These are phyloP conservation scores for Botryosphaeria dothidea DNA, from an alignment of 2,329 filamentous ascomycete species.

Conservation along the genomic window DNA sequence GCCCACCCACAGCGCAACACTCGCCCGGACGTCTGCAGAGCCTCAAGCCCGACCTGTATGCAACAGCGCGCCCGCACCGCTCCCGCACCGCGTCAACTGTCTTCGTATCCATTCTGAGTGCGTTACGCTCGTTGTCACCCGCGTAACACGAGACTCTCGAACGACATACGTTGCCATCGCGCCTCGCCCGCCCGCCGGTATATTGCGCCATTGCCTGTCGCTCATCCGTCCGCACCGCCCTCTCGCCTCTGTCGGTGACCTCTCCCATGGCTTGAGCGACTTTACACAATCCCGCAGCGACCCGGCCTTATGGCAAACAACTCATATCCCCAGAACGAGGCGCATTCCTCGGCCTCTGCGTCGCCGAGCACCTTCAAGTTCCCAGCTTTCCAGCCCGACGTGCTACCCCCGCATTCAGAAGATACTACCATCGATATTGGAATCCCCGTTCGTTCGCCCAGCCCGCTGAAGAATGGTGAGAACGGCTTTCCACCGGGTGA, in stretches of 20 bases:
- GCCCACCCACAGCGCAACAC: conserved; percentile 8
- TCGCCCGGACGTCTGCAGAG: conserved; percentile 8
- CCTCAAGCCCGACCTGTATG: conserved; percentile 4
- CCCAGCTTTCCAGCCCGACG: conserved; percentile 46
- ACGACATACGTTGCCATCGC: conserved; percentile 19
- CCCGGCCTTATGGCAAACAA: conserved; percentile 17
- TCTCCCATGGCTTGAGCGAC: conserved; percentile 20
- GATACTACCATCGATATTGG: conserved; percentile 24
- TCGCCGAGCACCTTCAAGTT: conserved; percentile 45
- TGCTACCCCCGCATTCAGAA: conserved; percentile 38
- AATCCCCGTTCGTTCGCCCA: conserved; percentile 19
- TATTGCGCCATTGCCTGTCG: conserved; percentile 9
- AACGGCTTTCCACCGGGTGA: conserved; percentile 40
- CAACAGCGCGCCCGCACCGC: neutral
- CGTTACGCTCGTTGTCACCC: neutral
- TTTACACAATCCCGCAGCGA: neutral
- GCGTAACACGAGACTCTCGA: conserved; percentile 11
- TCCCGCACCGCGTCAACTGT: neutral
- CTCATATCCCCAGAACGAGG: conserved; percentile 7
- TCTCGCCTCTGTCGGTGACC: neutral
- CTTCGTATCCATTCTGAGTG: neutral
- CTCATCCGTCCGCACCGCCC: neutral
- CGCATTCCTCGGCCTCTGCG: conserved; percentile 19
- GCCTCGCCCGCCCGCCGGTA: neutral
- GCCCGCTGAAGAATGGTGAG: conserved; percentile 20